Conservation (phyloP, 2,329 filamentous ascomycete species). For the Myriangium duriaei region DNA sequence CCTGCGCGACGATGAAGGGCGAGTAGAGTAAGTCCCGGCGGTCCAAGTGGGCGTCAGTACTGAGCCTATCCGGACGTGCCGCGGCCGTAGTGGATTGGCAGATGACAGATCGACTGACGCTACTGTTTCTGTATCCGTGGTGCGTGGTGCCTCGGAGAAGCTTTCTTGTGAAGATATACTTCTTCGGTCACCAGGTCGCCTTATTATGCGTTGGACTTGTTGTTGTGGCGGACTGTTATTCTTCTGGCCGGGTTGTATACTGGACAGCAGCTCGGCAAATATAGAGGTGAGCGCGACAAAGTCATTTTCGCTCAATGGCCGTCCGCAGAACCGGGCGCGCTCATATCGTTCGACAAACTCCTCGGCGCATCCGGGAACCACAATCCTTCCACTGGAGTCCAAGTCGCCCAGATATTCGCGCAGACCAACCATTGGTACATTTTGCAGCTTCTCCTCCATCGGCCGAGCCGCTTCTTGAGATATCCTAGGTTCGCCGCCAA, state of each 20-base stretch:
- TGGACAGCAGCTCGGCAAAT: constrained; percentile 68
- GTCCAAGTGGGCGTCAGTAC: neutral
- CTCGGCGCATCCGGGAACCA: constrained; percentile 35
- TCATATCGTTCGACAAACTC: constrained; percentile 70
- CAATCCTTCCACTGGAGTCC: constrained; percentile 50
- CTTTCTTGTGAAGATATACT: constrained; percentile 2
- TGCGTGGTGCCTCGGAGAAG: neutral
- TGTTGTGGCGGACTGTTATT: neutral
- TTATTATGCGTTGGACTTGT: neutral
- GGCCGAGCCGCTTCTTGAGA: constrained; percentile 46
- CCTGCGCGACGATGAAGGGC: neutral
- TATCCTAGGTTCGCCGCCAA: constrained; percentile 37
- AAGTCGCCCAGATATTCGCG: constrained; percentile 69
- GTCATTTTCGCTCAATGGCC: constrained; percentile 52
- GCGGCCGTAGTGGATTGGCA: neutral
- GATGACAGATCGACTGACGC: neutral
- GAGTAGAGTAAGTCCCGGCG: neutral
- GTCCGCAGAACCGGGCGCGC: constrained; percentile 66
- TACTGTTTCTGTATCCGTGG: neutral
- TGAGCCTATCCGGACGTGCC: neutral
- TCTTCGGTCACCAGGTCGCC: neutral
- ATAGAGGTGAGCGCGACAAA: constrained; percentile 73
- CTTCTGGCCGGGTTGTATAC: constrained; percentile 41
- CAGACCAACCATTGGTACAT: constrained; percentile 58
- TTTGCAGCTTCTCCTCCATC: constrained; percentile 58